These are phyloP conservation scores for Posidonia oceanica DNA, from an alignment of 116 monocot species.

Conservation along the genomic window DNA sequence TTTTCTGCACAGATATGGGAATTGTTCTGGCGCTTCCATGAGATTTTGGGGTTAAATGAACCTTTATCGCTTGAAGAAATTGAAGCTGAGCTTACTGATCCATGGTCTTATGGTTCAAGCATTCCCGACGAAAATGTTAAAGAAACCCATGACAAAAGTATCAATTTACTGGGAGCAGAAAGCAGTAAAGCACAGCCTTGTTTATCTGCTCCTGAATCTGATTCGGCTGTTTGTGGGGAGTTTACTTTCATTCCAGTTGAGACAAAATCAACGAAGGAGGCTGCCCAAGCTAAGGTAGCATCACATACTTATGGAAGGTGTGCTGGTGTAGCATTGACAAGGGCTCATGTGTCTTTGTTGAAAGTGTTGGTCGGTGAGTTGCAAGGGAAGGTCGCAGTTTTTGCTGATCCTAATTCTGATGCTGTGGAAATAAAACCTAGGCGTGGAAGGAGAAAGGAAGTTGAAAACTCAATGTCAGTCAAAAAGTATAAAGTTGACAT, in stretches of 20 bases:
- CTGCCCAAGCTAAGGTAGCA: slow-evolving; percentile 40
- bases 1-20: slow-evolving; percentile 72
- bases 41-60: slow-evolving; percentile 69
- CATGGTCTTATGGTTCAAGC: slow-evolving; percentile 54
- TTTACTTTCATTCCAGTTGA: slow-evolving; percentile 48
- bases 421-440: slow-evolving; percentile 64
- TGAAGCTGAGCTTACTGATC: slow-evolving; percentile 86
- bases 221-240: slow-evolving; percentile 11
- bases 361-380: slow-evolving; percentile 77
- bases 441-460: slow-evolving; percentile 79
- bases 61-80: slow-evolving; percentile 63
- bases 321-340: slow-evolving; percentile 58
- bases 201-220: slow-evolving; percentile 15
- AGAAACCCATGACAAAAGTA: slow-evolving; percentile 16
- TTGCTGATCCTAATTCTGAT: slow-evolving; percentile 71
- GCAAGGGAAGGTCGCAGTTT: slow-evolving; percentile 45
- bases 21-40: slow-evolving; percentile 76
- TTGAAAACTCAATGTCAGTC: slow-evolving; percentile 25
- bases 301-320: slow-evolving; percentile 54
- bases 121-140: slow-evolving; percentile 22
- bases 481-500: slow-evolving; percentile 60
- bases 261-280: slow-evolving; percentile 42
- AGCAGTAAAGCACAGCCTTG: slow-evolving; percentile 14
- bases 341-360: slow-evolving; percentile 56
- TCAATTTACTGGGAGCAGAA: slow-evolving; percentile 14